phyloP scores from a whole-genome alignment of 352 stramenopile species.

The Globisporangium barbulae region DNA sequence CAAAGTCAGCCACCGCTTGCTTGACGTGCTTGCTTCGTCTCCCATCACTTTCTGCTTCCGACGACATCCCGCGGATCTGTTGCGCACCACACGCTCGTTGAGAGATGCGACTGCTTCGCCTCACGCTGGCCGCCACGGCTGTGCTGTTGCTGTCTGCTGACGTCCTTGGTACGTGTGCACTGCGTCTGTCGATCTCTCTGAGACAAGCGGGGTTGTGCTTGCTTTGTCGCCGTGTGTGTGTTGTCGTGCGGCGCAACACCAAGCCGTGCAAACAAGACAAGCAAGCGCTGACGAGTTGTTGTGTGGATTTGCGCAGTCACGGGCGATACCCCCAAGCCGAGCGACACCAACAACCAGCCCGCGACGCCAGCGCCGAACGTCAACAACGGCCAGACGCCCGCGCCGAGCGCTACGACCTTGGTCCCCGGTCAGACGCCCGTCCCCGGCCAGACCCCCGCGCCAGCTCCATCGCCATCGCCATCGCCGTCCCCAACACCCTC shows the following conservation, averaged over 20 bases:
- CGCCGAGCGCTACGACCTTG: not conserved
- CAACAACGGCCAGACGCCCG: slow-evolving; percentile 13
- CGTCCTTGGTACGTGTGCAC: slow-evolving; percentile 12
- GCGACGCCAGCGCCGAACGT: slow-evolving; percentile 15
- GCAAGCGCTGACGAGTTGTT: not conserved
- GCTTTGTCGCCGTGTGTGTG: not conserved
- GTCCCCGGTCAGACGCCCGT: slow-evolving; percentile 9
- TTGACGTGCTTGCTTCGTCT: not conserved
- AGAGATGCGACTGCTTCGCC: slow-evolving; percentile 10
- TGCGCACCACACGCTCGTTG: not conserved
- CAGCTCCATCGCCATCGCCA: slow-evolving; percentile 3
- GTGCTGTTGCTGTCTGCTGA: slow-evolving; percentile 8
- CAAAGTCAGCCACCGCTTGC: slow-evolving; percentile 1
- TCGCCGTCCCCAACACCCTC: not conserved
- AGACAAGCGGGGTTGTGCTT: not conserved
- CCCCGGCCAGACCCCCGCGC: not conserved
- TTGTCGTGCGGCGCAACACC: slow-evolving; percentile 10
- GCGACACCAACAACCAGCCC: slow-evolving; percentile 31
- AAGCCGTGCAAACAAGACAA: not conserved
- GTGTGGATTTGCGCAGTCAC: slow-evolving; percentile 8
- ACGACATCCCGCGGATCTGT: slow-evolving; percentile 4
- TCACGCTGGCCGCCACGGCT: not conserved
- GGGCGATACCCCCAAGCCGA: slow-evolving; percentile 18
- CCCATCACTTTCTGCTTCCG: not conserved
- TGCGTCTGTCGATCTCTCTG: not conserved